Percentiles rank a stretch among this genome's conserved stretches.
These are phyloP conservation scores for Aegilops umbellulata DNA, from an alignment of 176 grass and related monocot species.

Conservation along the genomic window DNA sequence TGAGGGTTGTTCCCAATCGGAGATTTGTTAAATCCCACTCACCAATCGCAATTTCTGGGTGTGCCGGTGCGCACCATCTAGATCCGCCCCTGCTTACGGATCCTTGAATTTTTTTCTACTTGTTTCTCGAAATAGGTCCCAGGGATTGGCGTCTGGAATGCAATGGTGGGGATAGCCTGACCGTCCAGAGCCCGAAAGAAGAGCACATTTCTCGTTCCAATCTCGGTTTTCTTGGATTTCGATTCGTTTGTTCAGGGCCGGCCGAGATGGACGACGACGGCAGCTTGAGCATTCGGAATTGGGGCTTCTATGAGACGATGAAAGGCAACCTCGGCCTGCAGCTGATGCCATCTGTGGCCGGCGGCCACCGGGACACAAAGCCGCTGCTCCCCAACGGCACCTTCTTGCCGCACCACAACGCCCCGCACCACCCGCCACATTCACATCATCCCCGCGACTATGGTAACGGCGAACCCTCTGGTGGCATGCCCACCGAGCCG, in stretches of 20 bases:
- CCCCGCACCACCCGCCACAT: slow-evolving; percentile 27
- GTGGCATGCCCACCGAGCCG: slow-evolving; percentile 27
- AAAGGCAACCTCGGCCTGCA: slow-evolving; percentile 77
- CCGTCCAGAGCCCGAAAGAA: neutral
- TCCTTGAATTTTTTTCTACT: slow-evolving; percentile 15
- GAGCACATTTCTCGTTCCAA: neutral
- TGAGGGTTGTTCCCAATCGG: neutral
- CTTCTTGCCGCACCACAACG: slow-evolving; percentile 48
- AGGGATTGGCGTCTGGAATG: slow-evolving; percentile 23
- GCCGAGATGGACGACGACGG: slow-evolving; percentile 74
- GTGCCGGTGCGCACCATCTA: neutral
- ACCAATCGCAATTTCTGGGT: neutral
- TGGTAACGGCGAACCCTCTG: neutral
- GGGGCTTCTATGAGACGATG: slow-evolving; percentile 77
- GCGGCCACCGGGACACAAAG: slow-evolving; percentile 65
- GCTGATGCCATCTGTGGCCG: slow-evolving; percentile 64
- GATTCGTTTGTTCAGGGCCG: neutral
- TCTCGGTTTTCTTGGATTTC: slow-evolving; percentile 23
- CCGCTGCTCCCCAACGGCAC: slow-evolving; percentile 35
- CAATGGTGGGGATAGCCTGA: slow-evolving; percentile 41
- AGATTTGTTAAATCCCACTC: neutral
- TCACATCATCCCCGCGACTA: slow-evolving; percentile 25
- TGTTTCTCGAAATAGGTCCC: slow-evolving; percentile 23
- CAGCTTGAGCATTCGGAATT: slow-evolving; percentile 67
- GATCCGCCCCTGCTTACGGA: neutral